A percentile compares a stretch with the other conserved stretches of the same genome.
Evolutionary conservation across 805 yeast species (phyloP).

Genomic region (Saturnispora ahearnii): DNA sequence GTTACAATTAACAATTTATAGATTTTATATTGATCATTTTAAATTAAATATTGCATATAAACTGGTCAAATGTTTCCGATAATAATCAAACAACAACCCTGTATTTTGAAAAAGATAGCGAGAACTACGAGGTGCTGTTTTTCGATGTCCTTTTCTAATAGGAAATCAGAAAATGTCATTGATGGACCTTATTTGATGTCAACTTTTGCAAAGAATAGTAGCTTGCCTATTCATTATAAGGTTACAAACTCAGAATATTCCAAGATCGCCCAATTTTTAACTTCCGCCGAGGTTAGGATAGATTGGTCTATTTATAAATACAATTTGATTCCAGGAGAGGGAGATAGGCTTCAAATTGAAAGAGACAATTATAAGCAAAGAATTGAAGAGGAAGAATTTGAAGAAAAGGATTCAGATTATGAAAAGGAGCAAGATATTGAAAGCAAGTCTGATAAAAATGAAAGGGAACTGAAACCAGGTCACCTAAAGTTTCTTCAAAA

Average conservation of each 20-base stretch:
- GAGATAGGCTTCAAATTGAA: conserved; percentile 14
- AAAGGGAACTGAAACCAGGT: conserved; percentile 20
- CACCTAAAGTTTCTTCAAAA: conserved; percentile 21
- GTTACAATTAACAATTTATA: too few species aligned
- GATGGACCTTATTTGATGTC: conserved; percentile 18
- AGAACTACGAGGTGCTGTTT: background rate
- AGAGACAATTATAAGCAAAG: conserved; percentile 4
- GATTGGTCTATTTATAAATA: conserved; percentile 56
- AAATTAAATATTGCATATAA: background rate
- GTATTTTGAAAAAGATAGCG: too few species aligned
- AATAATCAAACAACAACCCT: background rate
- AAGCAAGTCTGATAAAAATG: conserved; percentile 3
- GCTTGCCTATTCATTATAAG: conserved; percentile 6
- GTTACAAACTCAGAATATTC: conserved; percentile 9
- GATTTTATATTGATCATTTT: too few species aligned
- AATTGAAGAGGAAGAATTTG: conserved; percentile 3
- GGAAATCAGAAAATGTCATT: background rate
- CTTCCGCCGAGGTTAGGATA: conserved; percentile 34
- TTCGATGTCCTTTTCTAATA: background rate
- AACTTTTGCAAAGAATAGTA: conserved; percentile 11
- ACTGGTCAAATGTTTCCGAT: background rate
- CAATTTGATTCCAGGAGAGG: conserved; percentile 49
- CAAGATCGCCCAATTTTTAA: conserved; percentile 34
- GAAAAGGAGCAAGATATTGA: background rate
- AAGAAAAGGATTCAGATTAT: conserved; percentile 2